Conservation (phyloP, 495 filamentous ascomycete species). For the Ascodesmis nigricans region DNA sequence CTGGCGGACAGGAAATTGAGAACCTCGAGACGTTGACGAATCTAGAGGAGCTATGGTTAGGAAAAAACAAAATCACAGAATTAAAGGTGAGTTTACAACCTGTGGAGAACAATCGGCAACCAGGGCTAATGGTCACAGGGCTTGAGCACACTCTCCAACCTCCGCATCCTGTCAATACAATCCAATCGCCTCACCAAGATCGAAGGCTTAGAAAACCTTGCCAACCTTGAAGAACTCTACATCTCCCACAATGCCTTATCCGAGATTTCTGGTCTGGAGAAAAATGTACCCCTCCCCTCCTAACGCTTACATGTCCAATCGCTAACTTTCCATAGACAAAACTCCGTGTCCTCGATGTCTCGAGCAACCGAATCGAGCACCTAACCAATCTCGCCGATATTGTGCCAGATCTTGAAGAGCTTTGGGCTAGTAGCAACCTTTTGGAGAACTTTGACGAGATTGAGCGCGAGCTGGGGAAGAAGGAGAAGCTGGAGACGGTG, state of each 20-base stretch:
- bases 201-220: slow-evolving; percentile 44
- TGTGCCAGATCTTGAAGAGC: slow-evolving; percentile 47
- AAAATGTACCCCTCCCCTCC: slow-evolving; percentile 24
- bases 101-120: no score
- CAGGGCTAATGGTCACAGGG: slow-evolving; percentile 26
- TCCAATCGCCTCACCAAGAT: slow-evolving; percentile 81
- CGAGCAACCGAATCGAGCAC: slow-evolving; percentile 62
- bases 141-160: slow-evolving; percentile 46
- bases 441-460: slow-evolving; percentile 61
- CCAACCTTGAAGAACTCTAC: slow-evolving; percentile 84
- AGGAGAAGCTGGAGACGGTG: slow-evolving; percentile 64
- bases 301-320: not conserved
- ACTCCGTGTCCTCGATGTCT: slow-evolving; percentile 68
- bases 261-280: slow-evolving; percentile 49
- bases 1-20: slow-evolving; percentile 44
- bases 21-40: slow-evolving; percentile 55
- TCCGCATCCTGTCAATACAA: slow-evolving; percentile 85
- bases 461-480: slow-evolving; percentile 51
- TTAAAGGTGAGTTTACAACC: slow-evolving; percentile 37
- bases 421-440: slow-evolving; percentile 87
- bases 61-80: slow-evolving; percentile 91
- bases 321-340: slow-evolving; percentile 21
- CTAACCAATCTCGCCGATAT: slow-evolving; percentile 49
- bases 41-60: slow-evolving; percentile 81
- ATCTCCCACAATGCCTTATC: slow-evolving; percentile 92